These are phyloP conservation scores for Fomitopsis serialis DNA, from an alignment of 768 basidiomycete species.

Conservation along the genomic window DNA sequence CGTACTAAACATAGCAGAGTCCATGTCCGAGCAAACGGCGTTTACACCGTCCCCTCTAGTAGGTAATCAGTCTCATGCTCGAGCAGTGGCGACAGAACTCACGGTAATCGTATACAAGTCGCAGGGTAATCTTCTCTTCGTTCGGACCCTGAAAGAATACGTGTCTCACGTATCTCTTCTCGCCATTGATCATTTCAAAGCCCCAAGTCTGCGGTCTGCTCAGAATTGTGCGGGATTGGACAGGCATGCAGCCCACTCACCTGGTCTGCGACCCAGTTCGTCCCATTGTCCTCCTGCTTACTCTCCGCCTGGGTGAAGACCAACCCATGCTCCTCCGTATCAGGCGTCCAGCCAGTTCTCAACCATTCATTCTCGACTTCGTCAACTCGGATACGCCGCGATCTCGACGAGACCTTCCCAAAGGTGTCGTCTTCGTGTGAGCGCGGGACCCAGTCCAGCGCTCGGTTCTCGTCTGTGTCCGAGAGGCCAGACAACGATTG, in stretches of 20 bases:
- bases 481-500: slow-evolving; percentile 59
- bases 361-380: slow-evolving; percentile 31
- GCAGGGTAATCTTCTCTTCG: slow-evolving; percentile 50
- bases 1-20: not conserved
- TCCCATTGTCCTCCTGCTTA: slow-evolving; percentile 56
- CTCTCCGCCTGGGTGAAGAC: slow-evolving; percentile 43
- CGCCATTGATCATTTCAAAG: slow-evolving; percentile 50
- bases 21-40: not conserved
- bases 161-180: slow-evolving; percentile 56
- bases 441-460: slow-evolving; percentile 50
- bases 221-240: slow-evolving; percentile 10
- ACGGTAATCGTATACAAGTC: slow-evolving; percentile 68
- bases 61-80: not conserved
- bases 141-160: slow-evolving; percentile 59
- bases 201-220: slow-evolving; percentile 46
- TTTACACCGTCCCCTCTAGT: slow-evolving; percentile 12
- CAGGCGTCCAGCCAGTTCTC: slow-evolving; percentile 37
- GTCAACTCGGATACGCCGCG: slow-evolving; percentile 23
- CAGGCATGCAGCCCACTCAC: slow-evolving; percentile 27
- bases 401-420: slow-evolving; percentile 45
- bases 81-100: slow-evolving; percentile 20
- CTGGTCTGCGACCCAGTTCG: slow-evolving; percentile 60
- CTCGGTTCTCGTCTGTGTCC: slow-evolving; percentile 51
- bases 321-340: slow-evolving; percentile 27
- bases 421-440: slow-evolving; percentile 57